phyloP scores from a whole-genome alignment of 139 green algal species.

The Coelastrella sp. region DNA sequence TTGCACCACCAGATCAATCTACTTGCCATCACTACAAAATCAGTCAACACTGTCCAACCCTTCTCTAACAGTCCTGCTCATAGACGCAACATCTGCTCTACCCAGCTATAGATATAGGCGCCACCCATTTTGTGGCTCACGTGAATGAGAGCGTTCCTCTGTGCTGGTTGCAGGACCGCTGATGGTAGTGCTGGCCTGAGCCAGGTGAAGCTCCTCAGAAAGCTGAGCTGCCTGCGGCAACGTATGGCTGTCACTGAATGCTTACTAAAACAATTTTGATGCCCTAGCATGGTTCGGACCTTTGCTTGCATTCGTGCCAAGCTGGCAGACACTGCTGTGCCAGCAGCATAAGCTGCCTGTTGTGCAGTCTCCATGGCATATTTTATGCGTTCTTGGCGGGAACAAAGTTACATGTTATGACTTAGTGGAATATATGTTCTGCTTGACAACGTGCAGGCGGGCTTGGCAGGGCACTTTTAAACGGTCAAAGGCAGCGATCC shows the following conservation, averaged over 20 bases:
- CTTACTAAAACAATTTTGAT: neutral
- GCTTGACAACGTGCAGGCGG: no score
- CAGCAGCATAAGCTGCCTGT: neutral
- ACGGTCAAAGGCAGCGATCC: no score
- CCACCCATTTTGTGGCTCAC: neutral
- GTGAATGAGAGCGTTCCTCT: neutral
- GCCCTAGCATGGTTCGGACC: conserved; percentile 3
- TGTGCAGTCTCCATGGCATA: neutral
- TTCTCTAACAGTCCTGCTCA: no score
- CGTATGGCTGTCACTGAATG: neutral
- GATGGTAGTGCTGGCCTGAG: neutral
- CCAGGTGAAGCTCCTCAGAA: conserved; percentile 10
- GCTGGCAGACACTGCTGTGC: neutral
- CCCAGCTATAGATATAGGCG: no score
- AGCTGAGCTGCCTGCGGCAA: conserved; percentile 38
- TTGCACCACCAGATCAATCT: no score
- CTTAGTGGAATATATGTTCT: no score
- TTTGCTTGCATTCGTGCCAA: conserved; percentile 43
- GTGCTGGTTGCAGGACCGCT: neutral
- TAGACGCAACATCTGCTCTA: no score
- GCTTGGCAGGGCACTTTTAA: no score
- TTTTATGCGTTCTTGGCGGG: no score
- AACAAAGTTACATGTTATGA: no score
- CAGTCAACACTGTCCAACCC: no score
- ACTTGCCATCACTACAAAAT: no score